These are phyloP conservation scores for Eucalyptus tenuipes DNA, from an alignment of 345 rosid species.

Conservation along the genomic window DNA sequence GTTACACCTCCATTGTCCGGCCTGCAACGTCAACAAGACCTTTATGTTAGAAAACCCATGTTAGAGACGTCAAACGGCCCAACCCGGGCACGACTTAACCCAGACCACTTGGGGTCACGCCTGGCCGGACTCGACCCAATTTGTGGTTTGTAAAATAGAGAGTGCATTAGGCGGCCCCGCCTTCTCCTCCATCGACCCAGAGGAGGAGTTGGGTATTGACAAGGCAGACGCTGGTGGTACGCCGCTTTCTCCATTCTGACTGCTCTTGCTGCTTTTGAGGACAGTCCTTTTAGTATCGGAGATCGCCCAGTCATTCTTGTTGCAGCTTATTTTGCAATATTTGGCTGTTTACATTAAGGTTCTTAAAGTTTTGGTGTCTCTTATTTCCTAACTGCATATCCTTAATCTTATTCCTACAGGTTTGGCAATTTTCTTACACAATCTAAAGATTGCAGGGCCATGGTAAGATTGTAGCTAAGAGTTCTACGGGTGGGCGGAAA, in stretches of 20 bases:
- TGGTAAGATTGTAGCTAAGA: neutral
- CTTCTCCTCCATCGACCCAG: conserved; percentile 23
- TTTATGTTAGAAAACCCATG: too few relatives aligned
- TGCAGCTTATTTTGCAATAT: neutral
- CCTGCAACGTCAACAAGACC: too few relatives aligned
- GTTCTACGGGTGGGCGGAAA: neutral
- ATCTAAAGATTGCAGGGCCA: neutral
- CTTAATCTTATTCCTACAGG: neutral
- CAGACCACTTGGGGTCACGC: too few relatives aligned
- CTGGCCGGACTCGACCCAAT: too few relatives aligned
- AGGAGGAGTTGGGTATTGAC: conserved; percentile 56
- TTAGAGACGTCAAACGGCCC: too few relatives aligned
- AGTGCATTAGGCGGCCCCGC: neutral
- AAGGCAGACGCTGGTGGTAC: conserved; percentile 49
- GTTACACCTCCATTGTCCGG: too few relatives aligned
- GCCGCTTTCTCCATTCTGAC: conserved; percentile 69
- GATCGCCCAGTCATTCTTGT: neutral
- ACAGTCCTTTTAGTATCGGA: neutral
- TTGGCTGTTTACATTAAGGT: neutral
- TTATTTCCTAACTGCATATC: neutral
- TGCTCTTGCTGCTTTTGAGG: conserved; percentile 60
- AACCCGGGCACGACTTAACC: too few relatives aligned
- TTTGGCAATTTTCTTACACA: neutral
- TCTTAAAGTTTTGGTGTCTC: neutral
- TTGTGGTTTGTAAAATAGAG: neutral